These are phyloP conservation scores for Streptanthus diversifolius DNA, from an alignment of 345 rosid species.

Conservation along the genomic window DNA sequence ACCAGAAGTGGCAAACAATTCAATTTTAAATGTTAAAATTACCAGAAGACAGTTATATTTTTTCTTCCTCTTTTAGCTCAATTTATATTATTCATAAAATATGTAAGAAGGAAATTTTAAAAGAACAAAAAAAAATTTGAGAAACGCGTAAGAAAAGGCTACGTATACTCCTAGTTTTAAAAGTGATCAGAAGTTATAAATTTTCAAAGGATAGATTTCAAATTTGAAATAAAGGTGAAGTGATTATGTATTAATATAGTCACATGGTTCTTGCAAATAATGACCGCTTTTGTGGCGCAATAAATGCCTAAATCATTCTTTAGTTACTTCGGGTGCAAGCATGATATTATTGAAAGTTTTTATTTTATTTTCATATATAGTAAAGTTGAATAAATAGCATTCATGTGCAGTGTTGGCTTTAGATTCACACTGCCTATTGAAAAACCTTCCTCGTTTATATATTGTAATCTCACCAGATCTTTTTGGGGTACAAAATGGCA, in stretches of 20 bases:
- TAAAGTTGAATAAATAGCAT: slow-evolving; percentile 1
- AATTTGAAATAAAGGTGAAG: slow-evolving; percentile 20
- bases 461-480: no score
- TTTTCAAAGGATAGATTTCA: background rate
- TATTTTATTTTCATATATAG: background rate
- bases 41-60: background rate
- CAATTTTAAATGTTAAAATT: slow-evolving; percentile 8
- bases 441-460: background rate
- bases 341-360: slow-evolving; percentile 12
- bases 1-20: slow-evolving; percentile 15
- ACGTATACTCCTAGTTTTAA: background rate
- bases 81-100: background rate
- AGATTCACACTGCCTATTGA: background rate
- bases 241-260: slow-evolving; percentile 19
- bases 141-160: background rate
- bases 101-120: background rate
- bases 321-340: slow-evolving; percentile 16
- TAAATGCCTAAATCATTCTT: slow-evolving; percentile 12
- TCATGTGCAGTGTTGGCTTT: slow-evolving; percentile 25
- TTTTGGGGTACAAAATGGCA: background rate
- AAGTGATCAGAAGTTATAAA: background rate
- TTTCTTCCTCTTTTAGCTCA: background rate
- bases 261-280: slow-evolving; percentile 34
- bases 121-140: background rate
- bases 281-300: slow-evolving; percentile 26